Evolutionary conservation across 23 red algal genomes (phyloP), one percentile per base, ranked within the genome.

Genomic region (Gracilariopsis chorda): DNA sequence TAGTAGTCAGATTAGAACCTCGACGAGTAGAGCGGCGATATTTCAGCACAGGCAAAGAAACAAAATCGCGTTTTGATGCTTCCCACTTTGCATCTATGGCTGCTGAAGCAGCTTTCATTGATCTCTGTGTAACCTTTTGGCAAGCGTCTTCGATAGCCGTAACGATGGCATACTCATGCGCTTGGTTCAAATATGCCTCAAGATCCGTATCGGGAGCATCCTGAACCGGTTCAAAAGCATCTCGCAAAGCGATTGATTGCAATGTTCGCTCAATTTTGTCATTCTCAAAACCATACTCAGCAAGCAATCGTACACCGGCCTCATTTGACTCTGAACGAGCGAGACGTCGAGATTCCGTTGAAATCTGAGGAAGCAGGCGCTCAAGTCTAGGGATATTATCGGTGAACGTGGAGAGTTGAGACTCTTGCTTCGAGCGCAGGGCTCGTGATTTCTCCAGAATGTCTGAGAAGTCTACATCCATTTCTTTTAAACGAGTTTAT

Each of bases 391-490:
- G 86, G 29, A 90, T 90, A 43, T 90, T 60, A 53, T 90, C 86
- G 9, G 70, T 48, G 37, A 78, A 90, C 2, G 48, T 51, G 10
- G 68, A 32, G 19, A 69, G 45, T 51, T 51, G 36, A 27, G 86
- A 42, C 32, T 77, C 68, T 4, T 78, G 86, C n/a, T 64, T 65
- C 28, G 86, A 62, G 40, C 70, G 68, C 42, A 78, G 20, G 17
- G 86, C 86, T 34, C 86, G 86, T 25, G 86, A 90, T 70, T 90
- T 60, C 48, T 77, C 86, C 32, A 90, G 70, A 68, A 90, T 77
- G 13, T 90, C 72, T 2, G 86, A 90, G 59, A 90, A 78, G 43
- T 90, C 86, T 2, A 85, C 36, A 4, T 85, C 57, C 56, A 67
- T 69, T 20, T 69, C 51, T 28, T 24, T 17, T 6, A n/a, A 57